Evolutionary conservation across 106 monocot species (phyloP).

Genomic region (Allium fistulosum): DNA sequence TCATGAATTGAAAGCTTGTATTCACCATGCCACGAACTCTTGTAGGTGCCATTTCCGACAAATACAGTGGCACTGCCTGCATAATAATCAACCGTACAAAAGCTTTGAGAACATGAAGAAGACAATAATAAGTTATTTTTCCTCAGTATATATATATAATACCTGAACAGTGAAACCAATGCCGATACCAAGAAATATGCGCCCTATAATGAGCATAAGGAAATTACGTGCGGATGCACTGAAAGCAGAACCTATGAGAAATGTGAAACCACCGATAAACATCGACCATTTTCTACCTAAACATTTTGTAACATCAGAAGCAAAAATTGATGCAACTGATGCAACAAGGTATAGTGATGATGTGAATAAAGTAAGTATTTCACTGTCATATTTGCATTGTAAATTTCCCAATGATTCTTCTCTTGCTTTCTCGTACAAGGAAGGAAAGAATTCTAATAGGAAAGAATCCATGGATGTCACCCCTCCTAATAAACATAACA

Average conservation of each 20-base stretch:
- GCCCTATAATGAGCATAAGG: not conserved
- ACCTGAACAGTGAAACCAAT: slow-evolving; percentile 2
- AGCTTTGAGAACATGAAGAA: not conserved
- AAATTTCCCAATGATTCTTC: not conserved
- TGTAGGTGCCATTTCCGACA: slow-evolving; percentile 14
- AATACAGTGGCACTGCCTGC: slow-evolving; percentile 4
- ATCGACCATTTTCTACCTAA: slow-evolving; percentile 3
- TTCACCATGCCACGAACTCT: slow-evolving; percentile 13
- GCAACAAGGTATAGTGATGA: not conserved
- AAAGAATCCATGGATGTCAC: slow-evolving; percentile 5
- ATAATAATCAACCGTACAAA: not conserved
- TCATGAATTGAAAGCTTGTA: slow-evolving; percentile 13
- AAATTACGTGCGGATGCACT: not conserved
- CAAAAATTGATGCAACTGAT: not conserved
- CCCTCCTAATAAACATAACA: not conserved
- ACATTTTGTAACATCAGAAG: not conserved
- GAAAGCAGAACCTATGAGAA: not conserved
- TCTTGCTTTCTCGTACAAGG: not conserved
- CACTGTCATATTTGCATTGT: not conserved
- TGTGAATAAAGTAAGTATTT: not conserved
- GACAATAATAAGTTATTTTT: not conserved
- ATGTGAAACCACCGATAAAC: slow-evolving; percentile 1
- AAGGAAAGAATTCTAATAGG: not conserved
- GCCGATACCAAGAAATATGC: not conserved
- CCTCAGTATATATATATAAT: not conserved